Evolutionary conservation across 1,139 yeast species (phyloP), one percentile per base, ranked within the genome.

Genomic region (Debaryomyces coudertii): DNA sequence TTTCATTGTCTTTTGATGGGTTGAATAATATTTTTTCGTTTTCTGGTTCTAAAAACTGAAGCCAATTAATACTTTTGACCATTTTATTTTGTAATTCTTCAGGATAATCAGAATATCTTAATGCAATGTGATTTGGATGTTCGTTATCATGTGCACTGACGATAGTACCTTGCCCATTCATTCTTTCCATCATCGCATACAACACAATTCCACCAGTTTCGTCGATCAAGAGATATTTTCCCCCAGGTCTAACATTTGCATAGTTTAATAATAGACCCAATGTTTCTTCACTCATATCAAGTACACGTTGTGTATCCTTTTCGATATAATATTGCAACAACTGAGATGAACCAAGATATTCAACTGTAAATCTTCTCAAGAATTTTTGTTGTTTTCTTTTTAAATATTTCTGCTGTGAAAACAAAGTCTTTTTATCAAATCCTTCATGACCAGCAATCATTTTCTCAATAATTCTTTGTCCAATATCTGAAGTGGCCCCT

Each of bases 311-410:
- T 7, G 83, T 73, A 52, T 93, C 99, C 53, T 79, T 82, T 48
- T 86, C 96, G 38, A 82, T 69, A 56, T 86, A 85, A 58, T 83
- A 87, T 47, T 87, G 85, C 41, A 92, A 66, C 53, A 93, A 71
- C 53, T 83, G 86, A n/a, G 87, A 79, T 11, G 90, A 72, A n/a
- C 92, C 86, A 44, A 93, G 71, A 52, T 85, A 82, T 50, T 88
- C 89, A 16, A 95, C 83, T 1, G 92, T 86, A 67, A 93, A 93
- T 55, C 90, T 77, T 60, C 95, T 82, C 51, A 89, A 76, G 61
- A 89, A 93, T 71, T 95, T 95, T 62, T 87, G 92, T 65, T 90
- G 96, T 67, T 93, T 93, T 56, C 99, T 81, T 56, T 87, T 86
- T 55, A 92, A 69, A 63, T 93, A 93, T 67, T 93, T 93, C 56